Conservation (phyloP, 768 basidiomycete species). For the Kwoniella dendrophila region DNA sequence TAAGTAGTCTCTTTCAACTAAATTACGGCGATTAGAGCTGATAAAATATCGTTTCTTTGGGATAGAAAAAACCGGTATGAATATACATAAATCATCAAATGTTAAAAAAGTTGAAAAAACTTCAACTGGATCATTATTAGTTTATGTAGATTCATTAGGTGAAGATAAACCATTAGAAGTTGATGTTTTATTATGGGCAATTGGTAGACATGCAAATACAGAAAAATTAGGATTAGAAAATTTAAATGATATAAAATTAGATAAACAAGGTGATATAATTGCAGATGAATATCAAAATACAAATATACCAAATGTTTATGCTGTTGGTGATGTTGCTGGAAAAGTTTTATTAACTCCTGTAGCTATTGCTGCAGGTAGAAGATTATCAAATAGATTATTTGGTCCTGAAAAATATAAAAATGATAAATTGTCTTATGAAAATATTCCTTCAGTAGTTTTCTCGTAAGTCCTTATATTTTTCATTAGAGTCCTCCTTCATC, state of each 20-base stretch:
- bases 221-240: slow-evolving; percentile 74
- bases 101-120: slow-evolving; percentile 77
- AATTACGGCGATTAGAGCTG: too few relatives aligned
- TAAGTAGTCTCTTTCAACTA: slow-evolving; percentile 32
- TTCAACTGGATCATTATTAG: slow-evolving; percentile 64
- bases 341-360: slow-evolving; percentile 94
- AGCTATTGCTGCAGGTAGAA: slow-evolving; percentile 91
- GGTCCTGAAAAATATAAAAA: slow-evolving; percentile 82
- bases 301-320: slow-evolving; percentile 68
- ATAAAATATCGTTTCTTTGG: not conserved
- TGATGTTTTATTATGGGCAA: slow-evolving; percentile 89
- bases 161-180: slow-evolving; percentile 81
- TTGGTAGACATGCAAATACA: slow-evolving; percentile 83
- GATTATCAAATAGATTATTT: slow-evolving; percentile 85
- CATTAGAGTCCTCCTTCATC: too few relatives aligned
- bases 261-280: slow-evolving; percentile 77
- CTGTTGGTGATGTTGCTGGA: slow-evolving; percentile 91
- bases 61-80: slow-evolving; percentile 79
- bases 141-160: slow-evolving; percentile 68
- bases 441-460: slow-evolving; percentile 95
- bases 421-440: slow-evolving; percentile 82
- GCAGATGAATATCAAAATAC: slow-evolving; percentile 93
- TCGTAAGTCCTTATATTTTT: slow-evolving; percentile 65
- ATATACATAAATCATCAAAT: slow-evolving; percentile 76
- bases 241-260: slow-evolving; percentile 71